Evolutionary conservation across 1,284 basidiomycete genomes (phyloP), one percentile per base, ranked within the genome.

Genomic region (Athelia psychrophila): DNA sequence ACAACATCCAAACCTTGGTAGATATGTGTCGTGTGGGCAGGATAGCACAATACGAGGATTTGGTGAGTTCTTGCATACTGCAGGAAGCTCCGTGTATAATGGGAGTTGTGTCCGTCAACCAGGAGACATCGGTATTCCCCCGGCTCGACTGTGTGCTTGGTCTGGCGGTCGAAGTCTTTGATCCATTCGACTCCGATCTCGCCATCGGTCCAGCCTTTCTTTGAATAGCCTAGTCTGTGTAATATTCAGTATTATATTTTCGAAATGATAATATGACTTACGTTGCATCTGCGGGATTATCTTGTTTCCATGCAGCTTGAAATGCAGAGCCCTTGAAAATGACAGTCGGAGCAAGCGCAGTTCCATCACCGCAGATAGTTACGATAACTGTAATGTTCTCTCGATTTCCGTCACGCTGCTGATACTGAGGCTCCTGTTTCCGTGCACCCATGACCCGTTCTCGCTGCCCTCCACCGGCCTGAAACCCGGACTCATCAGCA

Each of bases 101-200:
- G 66, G 0, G 63, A 68, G 25, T 54, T 58, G 45, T 70, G 65
- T 2, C 68, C 64, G 59, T 70, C 64, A 16, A 69, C 60, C 18
- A 67, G 49, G 6, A 66, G 58, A 5, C 66, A 52, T 2, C 52
- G 42, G 1, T 23, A n/a, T 35, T 35, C n/a, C 5, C 51, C 42
- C 1, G 58, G 57, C 8, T 23, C 42, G 4, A 59, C 59, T 36
- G 64, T 64, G 3, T 9, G 49, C 16, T 47, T 48, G 1, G 66
- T 67, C 0, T 54, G 47, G 18, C 48, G 42, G 40, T 68, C 58
- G 47, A 67, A 66, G 16, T 62, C 51, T 50, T 65, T 54, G 20
- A 69, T 61, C 61, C 61, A 68, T 13, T 56, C 55, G 19, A 55
- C 36, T 2, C 62, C 59, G 44, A 68, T 62, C 44, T 60, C 57